A percentile compares a stretch with the other conserved stretches of the same genome.
Evolutionary conservation across 176 grass and related monocot genomes (phyloP).

Genomic region (Carex scoparia): DNA sequence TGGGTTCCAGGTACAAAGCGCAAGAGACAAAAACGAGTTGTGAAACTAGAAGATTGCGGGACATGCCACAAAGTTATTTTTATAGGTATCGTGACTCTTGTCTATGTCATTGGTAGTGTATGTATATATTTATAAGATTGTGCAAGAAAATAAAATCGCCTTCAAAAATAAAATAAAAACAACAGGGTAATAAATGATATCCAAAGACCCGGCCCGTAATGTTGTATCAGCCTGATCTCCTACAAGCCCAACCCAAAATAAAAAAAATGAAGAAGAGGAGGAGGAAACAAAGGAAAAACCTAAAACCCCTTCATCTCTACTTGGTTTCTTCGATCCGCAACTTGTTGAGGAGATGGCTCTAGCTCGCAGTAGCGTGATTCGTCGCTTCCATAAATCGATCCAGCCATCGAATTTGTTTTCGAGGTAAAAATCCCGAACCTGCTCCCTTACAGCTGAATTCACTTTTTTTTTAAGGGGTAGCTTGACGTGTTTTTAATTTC

Average conservation of each 20-base stretch:
- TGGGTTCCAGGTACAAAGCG: too few species aligned
- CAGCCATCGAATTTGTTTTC: neutral
- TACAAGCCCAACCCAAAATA: neutral
- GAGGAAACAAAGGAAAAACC: neutral
- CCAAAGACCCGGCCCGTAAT: neutral
- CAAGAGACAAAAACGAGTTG: too few species aligned
- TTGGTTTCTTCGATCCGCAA: constrained; percentile 15
- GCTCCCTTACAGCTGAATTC: neutral
- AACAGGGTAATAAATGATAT: neutral
- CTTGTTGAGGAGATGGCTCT: constrained; percentile 41
- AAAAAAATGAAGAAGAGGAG: neutral
- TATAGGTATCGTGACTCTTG: too few species aligned
- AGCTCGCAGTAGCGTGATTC: constrained; percentile 21
- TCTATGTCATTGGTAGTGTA: too few species aligned
- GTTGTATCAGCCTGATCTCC: neutral
- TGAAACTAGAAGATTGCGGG: too few species aligned
- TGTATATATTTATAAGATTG: too few species aligned
- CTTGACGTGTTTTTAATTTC: neutral
- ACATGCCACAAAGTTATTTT: too few species aligned
- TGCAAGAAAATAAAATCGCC: too few species aligned
- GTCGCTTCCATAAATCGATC: constrained; percentile 28
- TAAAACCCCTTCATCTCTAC: constrained; percentile 26
- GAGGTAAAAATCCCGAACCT: constrained; percentile 15
- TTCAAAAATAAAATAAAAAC: too few species aligned
- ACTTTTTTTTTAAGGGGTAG: neutral